These are phyloP conservation scores for Fusarium sp. DNA, from an alignment of 2,329 filamentous ascomycete species.

Conservation along the genomic window DNA sequence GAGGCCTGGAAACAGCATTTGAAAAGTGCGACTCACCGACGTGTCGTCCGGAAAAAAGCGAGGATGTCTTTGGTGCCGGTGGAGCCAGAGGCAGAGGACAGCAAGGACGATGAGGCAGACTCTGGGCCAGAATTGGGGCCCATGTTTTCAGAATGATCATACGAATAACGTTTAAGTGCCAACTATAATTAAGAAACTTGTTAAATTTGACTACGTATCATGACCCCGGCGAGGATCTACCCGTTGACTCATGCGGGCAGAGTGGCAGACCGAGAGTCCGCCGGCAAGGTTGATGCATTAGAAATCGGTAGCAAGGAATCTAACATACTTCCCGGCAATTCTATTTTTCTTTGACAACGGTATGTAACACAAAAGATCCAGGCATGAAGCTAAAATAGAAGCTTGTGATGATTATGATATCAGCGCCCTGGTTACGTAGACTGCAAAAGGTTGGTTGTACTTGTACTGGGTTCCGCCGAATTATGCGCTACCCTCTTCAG, in stretches of 20 bases:
- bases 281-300: too few relatives aligned
- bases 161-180: not conserved
- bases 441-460: too few relatives aligned
- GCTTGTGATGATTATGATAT: not conserved
- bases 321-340: not conserved
- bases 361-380: too few relatives aligned
- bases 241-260: too few relatives aligned
- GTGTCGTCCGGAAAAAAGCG: conserved; percentile 49
- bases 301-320: not conserved
- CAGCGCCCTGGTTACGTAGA: not conserved
- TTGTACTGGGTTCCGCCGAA: too few relatives aligned
- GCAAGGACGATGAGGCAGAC: conserved; percentile 17
- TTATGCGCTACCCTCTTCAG: too few relatives aligned
- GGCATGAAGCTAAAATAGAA: not conserved
- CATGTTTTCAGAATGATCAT: conserved; percentile 41
- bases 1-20: conserved; percentile 55
- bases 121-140: conserved; percentile 45
- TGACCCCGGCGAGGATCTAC: too few relatives aligned
- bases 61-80: conserved; percentile 50
- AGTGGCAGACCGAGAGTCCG: too few relatives aligned
- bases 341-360: not conserved
- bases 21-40: conserved; percentile 49
- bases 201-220: not conserved
- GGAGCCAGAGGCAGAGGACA: conserved; percentile 28
- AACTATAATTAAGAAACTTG: not conserved